These are phyloP conservation scores for Epichloe gansuensis DNA, from an alignment of 2,329 filamentous ascomycete species.

Conservation along the genomic window DNA sequence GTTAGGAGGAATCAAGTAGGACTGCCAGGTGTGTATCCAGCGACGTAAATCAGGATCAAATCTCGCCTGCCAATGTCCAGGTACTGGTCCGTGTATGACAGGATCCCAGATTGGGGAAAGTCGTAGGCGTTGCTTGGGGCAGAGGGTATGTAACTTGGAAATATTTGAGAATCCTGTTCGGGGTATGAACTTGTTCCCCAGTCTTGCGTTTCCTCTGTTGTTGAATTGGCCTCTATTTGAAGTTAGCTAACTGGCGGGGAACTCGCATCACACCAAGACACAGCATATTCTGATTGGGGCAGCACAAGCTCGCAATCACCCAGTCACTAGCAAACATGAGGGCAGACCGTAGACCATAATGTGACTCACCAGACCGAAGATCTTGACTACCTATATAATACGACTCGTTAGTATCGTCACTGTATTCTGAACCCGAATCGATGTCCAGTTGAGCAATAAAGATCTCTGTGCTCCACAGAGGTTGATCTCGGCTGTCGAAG, in stretches of 20 bases:
- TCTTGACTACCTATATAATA: constrained; percentile 5
- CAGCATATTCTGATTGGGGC: neutral
- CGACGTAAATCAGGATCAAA: constrained; percentile 17
- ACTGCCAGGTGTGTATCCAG: constrained; percentile 27
- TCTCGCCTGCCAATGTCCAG: constrained; percentile 23
- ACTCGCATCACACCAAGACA: neutral
- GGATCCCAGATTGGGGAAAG: constrained; percentile 18
- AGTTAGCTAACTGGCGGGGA: neutral
- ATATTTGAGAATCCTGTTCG: neutral
- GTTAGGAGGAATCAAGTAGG: constrained; percentile 10
- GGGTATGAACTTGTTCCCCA: constrained; percentile 1
- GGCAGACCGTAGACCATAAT: neutral
- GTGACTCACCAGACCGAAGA: constrained; percentile 2
- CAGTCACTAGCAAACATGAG: constrained; percentile 4
- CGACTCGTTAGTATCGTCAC: constrained; percentile 5
- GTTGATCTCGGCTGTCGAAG: constrained; percentile 28
- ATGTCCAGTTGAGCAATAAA: constrained; percentile 23
- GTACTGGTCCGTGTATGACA: constrained; percentile 16
- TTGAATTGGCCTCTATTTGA: neutral
- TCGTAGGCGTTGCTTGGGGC: constrained; percentile 1
- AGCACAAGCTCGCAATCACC: neutral
- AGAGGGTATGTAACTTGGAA: neutral
- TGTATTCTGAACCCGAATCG: constrained; percentile 16
- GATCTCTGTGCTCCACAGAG: constrained; percentile 35
- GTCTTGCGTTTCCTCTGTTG: constrained; percentile 1